phyloP scores from a whole-genome alignment of 2,329 filamentous ascomycete species.

The Neonectria magnoliae region DNA sequence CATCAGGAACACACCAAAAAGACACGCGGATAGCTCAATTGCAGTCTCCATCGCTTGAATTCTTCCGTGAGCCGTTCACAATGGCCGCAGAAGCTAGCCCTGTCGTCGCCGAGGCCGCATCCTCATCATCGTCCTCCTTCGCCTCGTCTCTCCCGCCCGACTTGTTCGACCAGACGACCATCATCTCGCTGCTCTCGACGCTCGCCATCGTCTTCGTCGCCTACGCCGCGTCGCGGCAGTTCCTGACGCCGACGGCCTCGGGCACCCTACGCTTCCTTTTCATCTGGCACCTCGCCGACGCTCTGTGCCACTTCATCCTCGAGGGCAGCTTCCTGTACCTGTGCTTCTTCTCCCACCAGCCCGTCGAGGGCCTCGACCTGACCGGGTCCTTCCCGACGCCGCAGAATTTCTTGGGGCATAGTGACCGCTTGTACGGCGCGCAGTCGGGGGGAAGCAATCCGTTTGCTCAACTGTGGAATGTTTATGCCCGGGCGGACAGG shows the following conservation, averaged over 20 bases:
- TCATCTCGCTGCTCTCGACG: conserved; percentile 66
- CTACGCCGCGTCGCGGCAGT: conserved; percentile 58
- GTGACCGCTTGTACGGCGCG: conserved; percentile 62
- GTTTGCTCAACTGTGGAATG: conserved; percentile 73
- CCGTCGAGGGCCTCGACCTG: conserved; percentile 40
- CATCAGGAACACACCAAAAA: background rate
- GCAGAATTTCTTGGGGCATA: conserved; percentile 61
- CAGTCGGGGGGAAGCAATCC: conserved; percentile 65
- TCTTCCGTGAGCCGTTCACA: background rate
- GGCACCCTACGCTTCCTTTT: conserved; percentile 79
- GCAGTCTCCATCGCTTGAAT: background rate
- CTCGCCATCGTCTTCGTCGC: conserved; percentile 61
- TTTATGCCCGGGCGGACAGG: conserved; percentile 71
- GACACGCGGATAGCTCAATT: background rate
- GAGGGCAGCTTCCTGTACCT: conserved; percentile 94
- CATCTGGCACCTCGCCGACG: conserved; percentile 95
- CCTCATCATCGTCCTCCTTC: background rate
- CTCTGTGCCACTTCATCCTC: conserved; percentile 88
- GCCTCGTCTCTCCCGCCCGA: conserved; percentile 58
- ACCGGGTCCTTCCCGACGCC: conserved; percentile 58
- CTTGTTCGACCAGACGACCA: conserved; percentile 68
- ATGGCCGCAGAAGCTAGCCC: conserved; percentile 31
- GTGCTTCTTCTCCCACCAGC: conserved; percentile 78
- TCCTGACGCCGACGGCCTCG: conserved; percentile 60
- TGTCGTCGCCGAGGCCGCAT: background rate